phyloP scores from a whole-genome alignment of 345 rosid species.

The Pseudoturritis turrita region DNA sequence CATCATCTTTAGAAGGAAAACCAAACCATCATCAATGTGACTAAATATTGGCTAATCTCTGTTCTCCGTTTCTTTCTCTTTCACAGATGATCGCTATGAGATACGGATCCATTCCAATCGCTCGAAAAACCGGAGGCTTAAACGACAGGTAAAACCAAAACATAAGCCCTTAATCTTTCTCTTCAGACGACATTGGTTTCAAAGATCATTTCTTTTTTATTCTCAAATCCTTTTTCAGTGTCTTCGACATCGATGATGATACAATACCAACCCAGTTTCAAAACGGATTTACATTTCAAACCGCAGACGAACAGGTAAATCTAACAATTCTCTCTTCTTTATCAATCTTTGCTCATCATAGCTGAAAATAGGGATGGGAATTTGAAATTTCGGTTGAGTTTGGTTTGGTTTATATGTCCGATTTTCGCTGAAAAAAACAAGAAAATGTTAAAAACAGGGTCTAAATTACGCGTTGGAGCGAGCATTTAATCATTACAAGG shows the following conservation, averaged over 20 bases:
- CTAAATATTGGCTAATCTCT: not conserved
- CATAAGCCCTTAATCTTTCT: not conserved
- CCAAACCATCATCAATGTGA: not conserved
- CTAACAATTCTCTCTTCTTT: not conserved
- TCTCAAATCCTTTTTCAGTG: constrained; percentile 39
- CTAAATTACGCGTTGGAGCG: constrained; percentile 64
- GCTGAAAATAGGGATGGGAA: not conserved
- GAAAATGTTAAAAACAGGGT: constrained; percentile 39
- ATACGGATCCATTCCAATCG: constrained; percentile 84
- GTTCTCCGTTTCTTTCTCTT: constrained; percentile 3
- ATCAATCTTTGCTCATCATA: not conserved
- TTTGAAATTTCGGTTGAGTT: not conserved
- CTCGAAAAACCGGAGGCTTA: constrained; percentile 87
- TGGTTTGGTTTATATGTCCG: not conserved
- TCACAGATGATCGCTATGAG: constrained; percentile 93
- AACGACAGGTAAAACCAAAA: constrained; percentile 66
- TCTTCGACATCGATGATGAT: constrained; percentile 81
- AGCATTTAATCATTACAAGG: constrained; percentile 56
- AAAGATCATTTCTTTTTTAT: not conserved
- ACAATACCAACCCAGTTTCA: constrained; percentile 60
- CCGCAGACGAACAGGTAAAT: constrained; percentile 81
- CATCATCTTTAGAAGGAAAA: not conserved
- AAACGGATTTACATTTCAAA: constrained; percentile 69
- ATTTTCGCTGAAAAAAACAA: not conserved
- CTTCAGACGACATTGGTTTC: constrained; percentile 6